These are phyloP conservation scores for Extremus antarcticus DNA, from an alignment of 495 filamentous ascomycete genomes.

Conservation along the genomic window DNA sequence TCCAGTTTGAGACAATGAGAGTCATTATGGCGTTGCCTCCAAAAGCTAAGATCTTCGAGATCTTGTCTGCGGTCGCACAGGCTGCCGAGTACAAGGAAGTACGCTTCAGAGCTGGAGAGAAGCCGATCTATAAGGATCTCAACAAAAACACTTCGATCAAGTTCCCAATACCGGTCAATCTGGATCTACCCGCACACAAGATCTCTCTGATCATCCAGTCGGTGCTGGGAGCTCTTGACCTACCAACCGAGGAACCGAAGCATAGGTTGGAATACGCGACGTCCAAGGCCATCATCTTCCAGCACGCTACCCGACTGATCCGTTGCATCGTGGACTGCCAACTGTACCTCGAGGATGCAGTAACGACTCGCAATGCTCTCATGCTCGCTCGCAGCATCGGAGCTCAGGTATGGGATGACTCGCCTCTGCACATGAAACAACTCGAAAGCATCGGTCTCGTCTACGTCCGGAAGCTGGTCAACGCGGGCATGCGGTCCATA, in stretches of 20 bases:
- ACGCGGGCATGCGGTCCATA: constrained; percentile 58
- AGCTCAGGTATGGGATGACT: constrained; percentile 78
- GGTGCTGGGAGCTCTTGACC: constrained; percentile 65
- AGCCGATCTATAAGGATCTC: constrained; percentile 65
- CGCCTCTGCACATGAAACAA: constrained; percentile 75
- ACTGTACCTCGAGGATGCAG: constrained; percentile 53
- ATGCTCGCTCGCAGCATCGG: constrained; percentile 69
- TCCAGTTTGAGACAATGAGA: constrained; percentile 87
- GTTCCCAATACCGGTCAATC: constrained; percentile 69
- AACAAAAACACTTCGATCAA: constrained; percentile 64
- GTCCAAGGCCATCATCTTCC: constrained; percentile 65
- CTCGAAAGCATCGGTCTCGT: constrained; percentile 72
- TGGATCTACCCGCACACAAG: constrained; percentile 67
- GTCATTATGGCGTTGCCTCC: constrained; percentile 51
- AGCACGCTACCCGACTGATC: constrained; percentile 61
- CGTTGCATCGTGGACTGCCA: constrained; percentile 84
- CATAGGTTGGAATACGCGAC: constrained; percentile 50
- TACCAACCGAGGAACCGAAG: constrained; percentile 51
- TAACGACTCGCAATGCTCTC: constrained; percentile 56
- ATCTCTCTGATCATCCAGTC: constrained; percentile 77
- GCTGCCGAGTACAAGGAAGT: constrained; percentile 71
- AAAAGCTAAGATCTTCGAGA: constrained; percentile 52
- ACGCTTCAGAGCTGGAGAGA: constrained; percentile 64
- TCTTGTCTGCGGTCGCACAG: constrained; percentile 56
- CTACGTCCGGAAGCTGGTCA: constrained; percentile 64